These are phyloP conservation scores for Fusarium sp. DNA, from an alignment of 2,329 filamentous ascomycete species.

Conservation along the genomic window DNA sequence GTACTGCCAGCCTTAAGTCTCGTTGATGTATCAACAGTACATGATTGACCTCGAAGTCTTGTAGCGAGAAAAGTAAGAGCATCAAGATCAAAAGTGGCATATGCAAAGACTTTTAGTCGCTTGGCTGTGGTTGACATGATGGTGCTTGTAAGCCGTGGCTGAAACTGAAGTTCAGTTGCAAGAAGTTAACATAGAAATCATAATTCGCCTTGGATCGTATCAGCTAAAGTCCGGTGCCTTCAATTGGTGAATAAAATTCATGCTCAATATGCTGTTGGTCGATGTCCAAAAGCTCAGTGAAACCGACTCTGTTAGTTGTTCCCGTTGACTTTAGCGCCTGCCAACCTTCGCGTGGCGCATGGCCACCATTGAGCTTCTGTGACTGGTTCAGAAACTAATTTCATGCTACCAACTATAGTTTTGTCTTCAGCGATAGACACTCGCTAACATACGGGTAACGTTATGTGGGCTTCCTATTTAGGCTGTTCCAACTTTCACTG, in stretches of 20 bases:
- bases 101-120: not conserved
- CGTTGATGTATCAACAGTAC: not conserved
- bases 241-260: not conserved
- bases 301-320: not conserved
- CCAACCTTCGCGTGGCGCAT: fast-evolving
- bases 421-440: not conserved
- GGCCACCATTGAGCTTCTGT: not conserved
- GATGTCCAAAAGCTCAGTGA: not conserved
- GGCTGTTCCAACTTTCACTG: not conserved
- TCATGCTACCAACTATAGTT: not conserved
- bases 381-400: not conserved
- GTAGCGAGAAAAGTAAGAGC: fast-evolving
- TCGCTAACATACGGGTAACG: no score
- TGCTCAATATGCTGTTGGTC: not conserved
- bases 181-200: not conserved
- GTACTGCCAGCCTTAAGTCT: not conserved
- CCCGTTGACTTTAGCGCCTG: no score
- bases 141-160: not conserved
- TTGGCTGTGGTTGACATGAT: not conserved
- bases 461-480: not conserved
- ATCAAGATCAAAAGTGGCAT: not conserved
- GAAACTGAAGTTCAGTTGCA: not conserved
- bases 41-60: not conserved
- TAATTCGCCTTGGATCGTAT: not conserved
- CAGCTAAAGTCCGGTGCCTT: not conserved